Conservation (phyloP, 768 basidiomycete species). For the Hericium alpestre region DNA sequence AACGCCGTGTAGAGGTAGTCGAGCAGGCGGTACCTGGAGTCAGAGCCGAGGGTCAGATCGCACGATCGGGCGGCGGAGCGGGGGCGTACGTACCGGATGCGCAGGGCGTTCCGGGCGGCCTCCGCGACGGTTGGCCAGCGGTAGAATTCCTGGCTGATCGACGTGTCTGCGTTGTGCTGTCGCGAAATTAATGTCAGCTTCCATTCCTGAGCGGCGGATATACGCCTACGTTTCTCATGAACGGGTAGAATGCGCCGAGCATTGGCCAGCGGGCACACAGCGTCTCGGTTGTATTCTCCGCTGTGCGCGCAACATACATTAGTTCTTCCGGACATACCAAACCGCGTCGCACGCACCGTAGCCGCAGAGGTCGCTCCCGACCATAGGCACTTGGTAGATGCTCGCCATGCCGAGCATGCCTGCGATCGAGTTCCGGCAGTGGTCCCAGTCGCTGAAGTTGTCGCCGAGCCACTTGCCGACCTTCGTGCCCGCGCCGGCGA, state of each 20-base stretch:
- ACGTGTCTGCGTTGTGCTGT: slow-evolving; percentile 44
- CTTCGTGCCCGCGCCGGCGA: slow-evolving; percentile 52
- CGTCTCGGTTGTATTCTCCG: slow-evolving; percentile 51
- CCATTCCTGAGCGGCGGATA: background rate
- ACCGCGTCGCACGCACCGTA: slow-evolving; percentile 30
- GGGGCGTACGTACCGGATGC: slow-evolving; percentile 39
- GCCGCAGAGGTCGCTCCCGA: slow-evolving; percentile 67
- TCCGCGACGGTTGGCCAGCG: slow-evolving; percentile 45
- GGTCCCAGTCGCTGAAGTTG: slow-evolving; percentile 47
- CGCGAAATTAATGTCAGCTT: slow-evolving; percentile 8
- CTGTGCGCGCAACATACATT: slow-evolving; percentile 18
- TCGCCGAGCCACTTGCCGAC: slow-evolving; percentile 74
- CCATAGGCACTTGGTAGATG: slow-evolving; percentile 63
- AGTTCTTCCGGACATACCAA: background rate
- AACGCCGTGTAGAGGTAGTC: slow-evolving; percentile 68
- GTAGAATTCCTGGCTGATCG: slow-evolving; percentile 59
- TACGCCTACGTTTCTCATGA: slow-evolving; percentile 58
- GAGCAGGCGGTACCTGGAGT: slow-evolving; percentile 50
- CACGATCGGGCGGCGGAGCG: background rate
- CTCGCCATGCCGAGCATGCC: slow-evolving; percentile 59
- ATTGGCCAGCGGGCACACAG: slow-evolving; percentile 70
- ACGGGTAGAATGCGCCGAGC: slow-evolving; percentile 69
- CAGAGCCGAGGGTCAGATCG: background rate
- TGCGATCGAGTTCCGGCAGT: slow-evolving; percentile 50
- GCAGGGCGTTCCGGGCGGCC: slow-evolving; percentile 49